Evolutionary conservation across 352 stramenopile genomes (phyloP), one percentile per base, ranked within the genome.

Genomic region (Phytopythium sindhum): DNA sequence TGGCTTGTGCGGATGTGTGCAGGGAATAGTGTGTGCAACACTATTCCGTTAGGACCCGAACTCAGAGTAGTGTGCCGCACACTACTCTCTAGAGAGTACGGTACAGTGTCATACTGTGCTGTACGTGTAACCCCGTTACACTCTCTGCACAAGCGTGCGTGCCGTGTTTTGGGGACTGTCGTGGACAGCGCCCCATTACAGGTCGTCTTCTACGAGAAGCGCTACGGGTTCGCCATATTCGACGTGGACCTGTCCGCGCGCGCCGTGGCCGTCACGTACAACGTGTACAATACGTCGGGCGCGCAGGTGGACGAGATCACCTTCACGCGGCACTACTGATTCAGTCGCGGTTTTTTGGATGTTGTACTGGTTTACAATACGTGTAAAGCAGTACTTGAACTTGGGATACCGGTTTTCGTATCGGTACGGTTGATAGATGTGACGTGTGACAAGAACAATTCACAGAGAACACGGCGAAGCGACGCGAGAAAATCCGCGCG

Each of bases 221-320:
- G 75, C 57, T 77, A 79, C 63, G 72, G 72, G 37, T 77, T 65
- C 57, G 66, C 66, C 19, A 59, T 75, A 15, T 78, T 73, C 57
- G 73, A 80, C 39, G 57, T 80, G 21, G 52, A 68, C 21, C 23
- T 76, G 21, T 44, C 50, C 33, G 55, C 59, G 15, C 58, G 67
- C 48, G 67, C 53, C 28, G 63, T 80, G 50, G 60, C 47, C n/a
- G 70, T 75, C n/a, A 75, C 64, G 21, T 80, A 80, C 67, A 55
- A 77, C 58, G 60, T 77, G 44, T 74, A 66, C 62, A 67, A 73
- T 67, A 77, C 73, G 31, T 55, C 69, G 8, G 72, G 72, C 63
- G 14, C 42, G 23, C 59, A 69, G 52, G 65, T 77, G 28, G 72
- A 80, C 41, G 72, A 65, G 26, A 68, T 63, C 37, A 35, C 45